phyloP scores from a whole-genome alignment of 805 yeast genomes.

The Scheffersomyces amazonensis region DNA sequence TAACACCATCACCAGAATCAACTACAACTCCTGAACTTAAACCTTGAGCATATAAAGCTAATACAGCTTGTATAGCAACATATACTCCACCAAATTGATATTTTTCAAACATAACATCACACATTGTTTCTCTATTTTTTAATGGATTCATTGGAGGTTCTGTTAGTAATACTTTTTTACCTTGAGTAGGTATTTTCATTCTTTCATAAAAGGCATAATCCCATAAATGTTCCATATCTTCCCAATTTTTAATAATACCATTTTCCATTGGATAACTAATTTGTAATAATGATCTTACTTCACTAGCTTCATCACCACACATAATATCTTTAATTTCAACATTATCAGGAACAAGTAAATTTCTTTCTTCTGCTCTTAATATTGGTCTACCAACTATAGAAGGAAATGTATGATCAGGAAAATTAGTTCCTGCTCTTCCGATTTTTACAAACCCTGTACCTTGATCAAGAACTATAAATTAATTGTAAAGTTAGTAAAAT shows the following conservation, averaged over 20 bases:
- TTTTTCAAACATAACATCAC: slow-evolving; percentile 88
- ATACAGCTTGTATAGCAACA: slow-evolving; percentile 96
- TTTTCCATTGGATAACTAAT: slow-evolving; percentile 98
- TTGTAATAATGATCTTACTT: slow-evolving; percentile 85
- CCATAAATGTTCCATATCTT: slow-evolving; percentile 53
- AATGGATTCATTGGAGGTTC: slow-evolving; percentile 98
- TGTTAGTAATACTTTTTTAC: slow-evolving; percentile 80
- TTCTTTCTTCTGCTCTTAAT: slow-evolving; percentile 91
- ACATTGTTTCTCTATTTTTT: slow-evolving; percentile 87
- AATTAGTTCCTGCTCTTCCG: slow-evolving; percentile 95
- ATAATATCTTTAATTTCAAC: slow-evolving; percentile 89
- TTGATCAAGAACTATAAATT: slow-evolving; percentile 79
- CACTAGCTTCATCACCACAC: slow-evolving; percentile 96
- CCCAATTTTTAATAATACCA: slow-evolving; percentile 97
- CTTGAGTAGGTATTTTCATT: slow-evolving; percentile 72
- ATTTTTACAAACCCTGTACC: slow-evolving; percentile 98
- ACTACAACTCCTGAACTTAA: slow-evolving; percentile 96
- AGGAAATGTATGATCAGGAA: slow-evolving; percentile 96
- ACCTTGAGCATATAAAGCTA: slow-evolving; percentile 96
- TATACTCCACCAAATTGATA: slow-evolving; percentile 90
- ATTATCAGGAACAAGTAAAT: slow-evolving; percentile 48
- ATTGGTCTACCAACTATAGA: slow-evolving; percentile 98
- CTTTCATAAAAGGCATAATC: slow-evolving; percentile 93
- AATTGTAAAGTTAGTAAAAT: neutral
- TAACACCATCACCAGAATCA: slow-evolving; percentile 98